Evolutionary conservation across 2,329 filamentous ascomycete genomes (phyloP).

Genomic region (Pyrenophora graminea): DNA sequence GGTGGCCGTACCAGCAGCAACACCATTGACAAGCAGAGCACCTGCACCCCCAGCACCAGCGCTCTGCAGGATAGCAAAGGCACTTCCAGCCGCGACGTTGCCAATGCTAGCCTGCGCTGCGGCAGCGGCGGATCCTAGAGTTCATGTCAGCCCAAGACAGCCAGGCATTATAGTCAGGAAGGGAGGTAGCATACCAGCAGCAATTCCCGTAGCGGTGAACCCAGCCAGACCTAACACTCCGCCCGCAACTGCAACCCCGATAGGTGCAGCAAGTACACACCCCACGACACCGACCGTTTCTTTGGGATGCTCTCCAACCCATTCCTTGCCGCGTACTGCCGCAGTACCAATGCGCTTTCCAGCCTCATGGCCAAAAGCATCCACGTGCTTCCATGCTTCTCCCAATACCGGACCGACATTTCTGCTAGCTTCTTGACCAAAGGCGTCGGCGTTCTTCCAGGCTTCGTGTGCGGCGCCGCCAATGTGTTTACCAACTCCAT

Average conservation of each 20-base stretch:
- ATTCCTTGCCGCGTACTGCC: conserved; percentile 3
- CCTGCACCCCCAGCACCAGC: conserved; percentile 23
- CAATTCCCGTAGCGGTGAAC: conserved; percentile 18
- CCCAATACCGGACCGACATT: neutral
- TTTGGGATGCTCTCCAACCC: conserved; percentile 17
- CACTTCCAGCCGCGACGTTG: conserved; percentile 18
- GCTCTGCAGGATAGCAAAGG: conserved; percentile 25
- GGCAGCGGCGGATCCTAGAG: conserved; percentile 21
- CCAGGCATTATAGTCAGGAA: neutral
- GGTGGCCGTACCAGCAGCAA: conserved; percentile 11
- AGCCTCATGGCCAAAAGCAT: conserved; percentile 5
- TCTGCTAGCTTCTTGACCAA: neutral
- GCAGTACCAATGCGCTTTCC: no score
- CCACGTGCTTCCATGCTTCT: conserved; percentile 6
- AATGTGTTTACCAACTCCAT: conserved; percentile 5
- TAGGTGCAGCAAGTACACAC: conserved; percentile 11
- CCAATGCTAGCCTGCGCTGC: conserved; percentile 18
- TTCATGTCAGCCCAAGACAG: neutral
- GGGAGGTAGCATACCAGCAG: conserved; percentile 12
- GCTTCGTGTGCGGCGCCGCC: neutral
- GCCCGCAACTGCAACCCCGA: conserved; percentile 6
- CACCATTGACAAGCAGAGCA: conserved; percentile 12
- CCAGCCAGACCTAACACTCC: conserved; percentile 8
- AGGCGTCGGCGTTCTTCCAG: neutral
- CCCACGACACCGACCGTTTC: conserved; percentile 11